phyloP scores from a whole-genome alignment of 306 rosid genomes.

The Hylodesmum podocarpum region DNA sequence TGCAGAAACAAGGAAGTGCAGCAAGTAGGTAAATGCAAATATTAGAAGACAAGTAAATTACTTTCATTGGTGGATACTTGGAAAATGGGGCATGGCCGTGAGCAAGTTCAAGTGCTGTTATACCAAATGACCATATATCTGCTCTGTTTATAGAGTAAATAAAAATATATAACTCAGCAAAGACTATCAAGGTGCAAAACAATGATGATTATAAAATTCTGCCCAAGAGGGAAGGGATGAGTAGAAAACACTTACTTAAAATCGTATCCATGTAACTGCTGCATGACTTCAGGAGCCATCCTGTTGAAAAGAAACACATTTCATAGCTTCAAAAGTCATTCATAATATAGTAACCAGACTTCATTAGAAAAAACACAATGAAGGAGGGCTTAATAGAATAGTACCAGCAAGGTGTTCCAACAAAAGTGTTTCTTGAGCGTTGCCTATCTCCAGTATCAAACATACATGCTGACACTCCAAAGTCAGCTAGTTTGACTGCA shows the following conservation, averaged over 20 bases:
- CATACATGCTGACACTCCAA: conserved; percentile 97
- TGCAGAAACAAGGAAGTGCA: conserved; percentile 2
- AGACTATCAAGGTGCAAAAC: conserved; percentile 3
- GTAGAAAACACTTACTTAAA: conserved; percentile 69
- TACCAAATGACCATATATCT: conserved; percentile 98
- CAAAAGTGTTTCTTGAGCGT: conserved; percentile 93
- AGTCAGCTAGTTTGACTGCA: conserved; percentile 89
- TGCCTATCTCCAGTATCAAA: conserved; percentile 94
- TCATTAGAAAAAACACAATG: neutral
- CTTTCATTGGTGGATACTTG: conserved; percentile 97
- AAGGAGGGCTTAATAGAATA: conserved; percentile 23
- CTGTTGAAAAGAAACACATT: conserved; percentile 44
- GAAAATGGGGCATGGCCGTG: conserved; percentile 99
- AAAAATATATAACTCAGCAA: neutral
- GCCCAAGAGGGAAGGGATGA: neutral
- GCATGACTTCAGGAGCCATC: conserved; percentile 99
- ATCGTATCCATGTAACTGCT: conserved; percentile 96
- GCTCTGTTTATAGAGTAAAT: conserved; percentile 67
- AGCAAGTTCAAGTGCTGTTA: conserved; percentile 99
- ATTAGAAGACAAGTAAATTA: conserved; percentile 45
- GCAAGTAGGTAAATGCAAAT: conserved; percentile 7
- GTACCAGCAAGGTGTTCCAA: conserved; percentile 99
- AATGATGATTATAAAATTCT: neutral
- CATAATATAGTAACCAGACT: neutral
- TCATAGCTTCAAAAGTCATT: conserved; percentile 19